Conservation (phyloP, 257 asterid species). For the Jaltomata sinuosa region DNA sequence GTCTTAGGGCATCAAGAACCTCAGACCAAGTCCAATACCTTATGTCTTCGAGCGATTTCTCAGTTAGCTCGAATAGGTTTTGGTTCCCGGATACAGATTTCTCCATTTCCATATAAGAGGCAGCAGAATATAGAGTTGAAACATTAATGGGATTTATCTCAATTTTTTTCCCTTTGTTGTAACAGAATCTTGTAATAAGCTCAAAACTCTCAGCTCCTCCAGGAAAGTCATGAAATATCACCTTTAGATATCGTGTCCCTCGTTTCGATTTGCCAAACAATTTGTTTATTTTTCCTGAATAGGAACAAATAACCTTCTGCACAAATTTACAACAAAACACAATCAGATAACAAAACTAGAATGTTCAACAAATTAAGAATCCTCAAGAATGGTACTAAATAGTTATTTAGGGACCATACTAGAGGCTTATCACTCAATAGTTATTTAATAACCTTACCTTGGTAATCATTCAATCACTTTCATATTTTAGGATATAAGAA, state of each 20-base stretch:
- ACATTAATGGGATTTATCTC: slow-evolving; percentile 43
- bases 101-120: slow-evolving; percentile 69
- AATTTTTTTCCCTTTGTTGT: slow-evolving; percentile 34
- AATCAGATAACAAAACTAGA: neutral
- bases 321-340: slow-evolving; percentile 1
- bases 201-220: slow-evolving; percentile 82
- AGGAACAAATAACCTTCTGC: slow-evolving; percentile 52
- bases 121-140: slow-evolving; percentile 40
- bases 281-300: slow-evolving; percentile 45
- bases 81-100: slow-evolving; percentile 15
- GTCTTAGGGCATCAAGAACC: slow-evolving; percentile 47
- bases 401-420: neutral
- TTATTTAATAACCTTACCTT: neutral
- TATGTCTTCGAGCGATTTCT: slow-evolving; percentile 44
- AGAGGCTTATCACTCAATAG: neutral
- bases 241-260: slow-evolving; percentile 29
- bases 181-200: slow-evolving; percentile 67
- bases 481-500: neutral
- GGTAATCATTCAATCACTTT: neutral
- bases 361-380: neutral
- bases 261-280: slow-evolving; percentile 43
- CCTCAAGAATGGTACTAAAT: neutral
- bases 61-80: slow-evolving; percentile 39
- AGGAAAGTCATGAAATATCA: slow-evolving; percentile 72
- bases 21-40: slow-evolving; percentile 78